These are phyloP conservation scores for Passiflora organensis DNA, from an alignment of 345 rosid genomes.

Conservation along the genomic window DNA sequence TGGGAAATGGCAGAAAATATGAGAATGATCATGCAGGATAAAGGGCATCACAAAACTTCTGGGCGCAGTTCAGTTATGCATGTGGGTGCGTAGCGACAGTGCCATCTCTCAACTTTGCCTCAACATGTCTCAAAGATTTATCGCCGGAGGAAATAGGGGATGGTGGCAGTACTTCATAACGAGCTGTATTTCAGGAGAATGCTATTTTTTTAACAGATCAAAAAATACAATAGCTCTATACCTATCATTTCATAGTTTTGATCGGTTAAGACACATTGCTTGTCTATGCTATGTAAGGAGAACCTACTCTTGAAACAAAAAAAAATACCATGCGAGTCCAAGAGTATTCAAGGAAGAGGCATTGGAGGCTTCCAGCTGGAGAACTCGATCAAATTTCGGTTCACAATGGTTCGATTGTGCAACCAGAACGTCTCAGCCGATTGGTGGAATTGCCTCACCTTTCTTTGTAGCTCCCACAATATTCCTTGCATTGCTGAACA, in stretches of 20 bases:
- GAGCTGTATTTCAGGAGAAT: too few relatives aligned
- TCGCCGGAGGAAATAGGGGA: too few relatives aligned
- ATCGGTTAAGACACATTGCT: too few relatives aligned
- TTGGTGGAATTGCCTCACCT: constrained; percentile 83
- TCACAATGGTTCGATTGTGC: constrained; percentile 68
- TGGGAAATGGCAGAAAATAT: constrained; percentile 60
- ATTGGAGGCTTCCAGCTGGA: constrained; percentile 72
- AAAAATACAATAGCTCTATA: too few relatives aligned
- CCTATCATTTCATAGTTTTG: too few relatives aligned
- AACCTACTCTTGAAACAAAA: not conserved
- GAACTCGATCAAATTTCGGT: constrained; percentile 62
- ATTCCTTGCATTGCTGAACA: constrained; percentile 84
- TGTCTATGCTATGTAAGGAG: constrained; percentile 6
- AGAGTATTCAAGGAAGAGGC: constrained; percentile 51
- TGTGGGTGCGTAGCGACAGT: too few relatives aligned
- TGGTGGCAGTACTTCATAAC: too few relatives aligned
- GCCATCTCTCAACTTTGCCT: too few relatives aligned
- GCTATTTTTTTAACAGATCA: too few relatives aligned
- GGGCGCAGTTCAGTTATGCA: constrained; percentile 51
- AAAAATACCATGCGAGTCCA: not conserved
- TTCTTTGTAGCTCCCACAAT: constrained; percentile 92
- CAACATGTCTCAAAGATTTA: too few relatives aligned
- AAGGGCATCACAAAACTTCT: constrained; percentile 44
- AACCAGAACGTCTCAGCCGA: constrained; percentile 95
- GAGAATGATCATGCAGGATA: constrained; percentile 37